A percentile compares a stretch with the other conserved stretches of the same genome.
Evolutionary conservation across 805 yeast species (phyloP).

Genomic region (Sungouiella blattae): DNA sequence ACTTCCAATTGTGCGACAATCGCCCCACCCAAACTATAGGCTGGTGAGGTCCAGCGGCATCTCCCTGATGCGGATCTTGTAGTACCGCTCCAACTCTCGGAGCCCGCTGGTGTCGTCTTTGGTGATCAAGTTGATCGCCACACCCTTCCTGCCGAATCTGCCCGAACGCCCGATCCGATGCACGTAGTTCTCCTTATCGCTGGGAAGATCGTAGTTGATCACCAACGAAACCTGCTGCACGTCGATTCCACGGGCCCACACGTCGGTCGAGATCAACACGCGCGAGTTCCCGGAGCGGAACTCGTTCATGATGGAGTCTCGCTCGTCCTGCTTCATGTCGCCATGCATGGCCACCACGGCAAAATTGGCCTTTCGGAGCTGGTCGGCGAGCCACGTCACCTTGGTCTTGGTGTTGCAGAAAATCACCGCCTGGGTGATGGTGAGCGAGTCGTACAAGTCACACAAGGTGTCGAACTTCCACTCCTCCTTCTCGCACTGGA

Average conservation of each 20-base stretch:
- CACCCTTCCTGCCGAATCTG: slow-evolving; percentile 98
- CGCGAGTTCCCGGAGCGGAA: slow-evolving; percentile 92
- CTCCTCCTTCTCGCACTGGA: slow-evolving; percentile 87
- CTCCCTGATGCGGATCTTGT: slow-evolving; percentile 71
- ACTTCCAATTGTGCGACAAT: too few relatives aligned
- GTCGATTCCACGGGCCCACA: slow-evolving; percentile 98
- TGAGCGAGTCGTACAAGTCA: slow-evolving; percentile 90
- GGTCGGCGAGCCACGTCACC: slow-evolving; percentile 85
- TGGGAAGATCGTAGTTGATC: slow-evolving; percentile 91
- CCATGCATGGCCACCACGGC: slow-evolving; percentile 97
- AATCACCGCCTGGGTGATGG: slow-evolving; percentile 96
- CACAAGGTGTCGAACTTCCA: slow-evolving; percentile 93
- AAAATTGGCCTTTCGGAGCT: slow-evolving; percentile 76
- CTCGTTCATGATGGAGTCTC: slow-evolving; percentile 93
- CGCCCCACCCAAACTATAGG: too few relatives aligned
- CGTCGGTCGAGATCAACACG: slow-evolving; percentile 92
- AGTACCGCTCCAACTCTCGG: slow-evolving; percentile 71
- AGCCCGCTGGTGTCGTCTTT: slow-evolving; percentile 69
- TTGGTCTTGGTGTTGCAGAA: slow-evolving; percentile 96
- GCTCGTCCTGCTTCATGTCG: slow-evolving; percentile 91
- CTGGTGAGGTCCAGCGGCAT: slow-evolving; percentile 46
- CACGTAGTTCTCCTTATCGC: slow-evolving; percentile 90
- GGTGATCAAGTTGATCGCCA: slow-evolving; percentile 91
- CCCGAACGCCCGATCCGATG: slow-evolving; percentile 99
- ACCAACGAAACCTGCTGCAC: slow-evolving; percentile 97